Evolutionary conservation across 2,329 filamentous ascomycete genomes (phyloP).

Genomic region (Penicillium sp.): DNA sequence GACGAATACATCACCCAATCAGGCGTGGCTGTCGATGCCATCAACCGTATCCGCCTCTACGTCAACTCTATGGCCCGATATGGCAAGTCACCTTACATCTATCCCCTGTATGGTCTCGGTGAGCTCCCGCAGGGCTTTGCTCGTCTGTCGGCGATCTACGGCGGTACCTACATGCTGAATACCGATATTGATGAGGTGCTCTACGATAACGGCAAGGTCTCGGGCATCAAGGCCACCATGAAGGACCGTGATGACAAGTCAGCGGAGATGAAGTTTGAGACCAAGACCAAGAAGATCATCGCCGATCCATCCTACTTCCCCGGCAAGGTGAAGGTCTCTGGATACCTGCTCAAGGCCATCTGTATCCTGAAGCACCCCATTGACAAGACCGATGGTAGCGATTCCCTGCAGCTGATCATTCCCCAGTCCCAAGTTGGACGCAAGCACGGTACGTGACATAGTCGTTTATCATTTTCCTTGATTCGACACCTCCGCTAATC

Average conservation of each 20-base stretch:
- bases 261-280: slow-evolving; percentile 82
- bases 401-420: slow-evolving; percentile 93
- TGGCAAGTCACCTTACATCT: slow-evolving; percentile 98
- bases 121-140: slow-evolving; percentile 98
- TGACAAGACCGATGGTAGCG: slow-evolving; percentile 77
- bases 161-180: slow-evolving; percentile 99
- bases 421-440: slow-evolving; percentile 95
- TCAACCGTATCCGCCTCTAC: slow-evolving; percentile 90
- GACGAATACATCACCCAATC: slow-evolving; percentile 74
- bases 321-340: slow-evolving; percentile 76
- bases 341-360: slow-evolving; percentile 90
- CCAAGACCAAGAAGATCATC: slow-evolving; percentile 91
- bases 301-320: slow-evolving; percentile 97
- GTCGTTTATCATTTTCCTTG: neutral
- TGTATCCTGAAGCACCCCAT: slow-evolving; percentile 96
- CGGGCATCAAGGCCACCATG: slow-evolving; percentile 97
- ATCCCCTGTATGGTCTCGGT: slow-evolving; percentile 93
- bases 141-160: slow-evolving; percentile 94
- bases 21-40: slow-evolving; percentile 73
- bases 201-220: slow-evolving; percentile 77
- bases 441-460: slow-evolving; percentile 68
- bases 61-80: slow-evolving; percentile 96
- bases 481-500: slow-evolving; percentile 14
- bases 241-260: slow-evolving; percentile 69
- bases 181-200: slow-evolving; percentile 84